phyloP scores from a whole-genome alignment of 2,329 filamentous ascomycete genomes.

The Neocatenulostroma microsporum region DNA sequence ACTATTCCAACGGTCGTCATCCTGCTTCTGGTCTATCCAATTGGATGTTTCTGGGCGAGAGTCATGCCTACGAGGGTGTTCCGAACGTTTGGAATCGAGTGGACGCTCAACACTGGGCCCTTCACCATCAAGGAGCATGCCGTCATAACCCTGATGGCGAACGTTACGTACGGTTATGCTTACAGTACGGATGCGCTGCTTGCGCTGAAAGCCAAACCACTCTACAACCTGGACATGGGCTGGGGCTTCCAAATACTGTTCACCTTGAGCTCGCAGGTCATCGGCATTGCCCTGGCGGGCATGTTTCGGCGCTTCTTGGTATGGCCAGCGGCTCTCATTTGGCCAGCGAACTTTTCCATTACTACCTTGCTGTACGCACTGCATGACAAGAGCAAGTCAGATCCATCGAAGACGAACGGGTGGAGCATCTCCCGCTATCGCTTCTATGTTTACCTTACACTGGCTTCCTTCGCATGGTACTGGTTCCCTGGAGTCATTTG shows the following conservation, averaged over 20 bases:
- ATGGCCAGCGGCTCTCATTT: slow-evolving; percentile 79
- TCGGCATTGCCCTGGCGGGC: slow-evolving; percentile 79
- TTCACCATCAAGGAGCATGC: slow-evolving; percentile 51
- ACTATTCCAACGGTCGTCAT: slow-evolving; percentile 83
- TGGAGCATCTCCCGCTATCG: slow-evolving; percentile 76
- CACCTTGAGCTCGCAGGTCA: slow-evolving; percentile 74
- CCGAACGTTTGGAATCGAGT: slow-evolving; percentile 11
- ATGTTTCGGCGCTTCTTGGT: slow-evolving; percentile 73
- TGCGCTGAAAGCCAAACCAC: slow-evolving; percentile 56
- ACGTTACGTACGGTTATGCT: slow-evolving; percentile 33
- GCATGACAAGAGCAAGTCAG: slow-evolving; percentile 72
- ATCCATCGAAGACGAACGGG: slow-evolving; percentile 48
- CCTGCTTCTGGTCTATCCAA: slow-evolving; percentile 70
- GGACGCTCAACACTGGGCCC: slow-evolving; percentile 41
- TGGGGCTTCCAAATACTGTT: slow-evolving; percentile 74
- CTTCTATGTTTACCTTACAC: slow-evolving; percentile 71
- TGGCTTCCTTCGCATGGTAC: slow-evolving; percentile 69
- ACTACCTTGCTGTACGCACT: slow-evolving; percentile 82
- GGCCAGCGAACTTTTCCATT: slow-evolving; percentile 80
- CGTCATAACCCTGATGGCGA: slow-evolving; percentile 34
- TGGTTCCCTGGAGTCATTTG: slow-evolving; percentile 75
- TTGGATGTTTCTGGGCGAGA: slow-evolving; percentile 72
- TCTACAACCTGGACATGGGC: slow-evolving; percentile 1
- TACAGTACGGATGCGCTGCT: slow-evolving; percentile 52
- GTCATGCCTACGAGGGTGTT: slow-evolving; percentile 49